A percentile compares a stretch with the other conserved stretches of the same genome.
Conservation (phyloP, 805 yeast species). For the Metschnikowia amazonensis region DNA sequence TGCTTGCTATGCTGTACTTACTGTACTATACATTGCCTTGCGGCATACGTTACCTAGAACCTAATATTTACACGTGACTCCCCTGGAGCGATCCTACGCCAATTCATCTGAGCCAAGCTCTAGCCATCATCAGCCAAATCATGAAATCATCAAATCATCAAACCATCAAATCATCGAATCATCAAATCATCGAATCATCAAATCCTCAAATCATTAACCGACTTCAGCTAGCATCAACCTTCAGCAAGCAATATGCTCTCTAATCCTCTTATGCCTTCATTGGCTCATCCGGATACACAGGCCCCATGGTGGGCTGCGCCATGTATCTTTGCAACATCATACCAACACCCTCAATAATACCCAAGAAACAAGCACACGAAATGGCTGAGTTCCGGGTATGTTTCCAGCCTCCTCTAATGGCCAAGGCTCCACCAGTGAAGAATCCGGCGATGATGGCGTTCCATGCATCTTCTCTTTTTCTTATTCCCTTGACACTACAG, state of each 20-base stretch:
- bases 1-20: background rate
- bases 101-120: background rate
- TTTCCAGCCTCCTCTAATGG: conserved; percentile 98
- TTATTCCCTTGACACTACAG: conserved; percentile 90
- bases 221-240: no score
- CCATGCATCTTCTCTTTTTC: conserved; percentile 98
- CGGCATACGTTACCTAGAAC: background rate
- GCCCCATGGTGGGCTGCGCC: conserved; percentile 64
- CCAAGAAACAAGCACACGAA: conserved; percentile 94
- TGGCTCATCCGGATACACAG: conserved; percentile 42
- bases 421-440: conserved; percentile 96
- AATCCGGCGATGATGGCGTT: conserved; percentile 97
- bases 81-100: conserved; percentile 9
- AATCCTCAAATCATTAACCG: no score
- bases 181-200: no score
- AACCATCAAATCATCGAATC: no score
- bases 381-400: conserved; percentile 95
- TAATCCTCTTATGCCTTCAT: conserved; percentile 42
- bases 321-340: conserved; percentile 88
- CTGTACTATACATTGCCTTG: background rate
- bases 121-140: no score
- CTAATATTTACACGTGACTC: conserved; percentile 12
- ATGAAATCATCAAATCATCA: no score
- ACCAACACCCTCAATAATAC: conserved; percentile 97
- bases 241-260: no score